phyloP scores from a whole-genome alignment of 179 eudicot genomes.

The Silene vulgaris region DNA sequence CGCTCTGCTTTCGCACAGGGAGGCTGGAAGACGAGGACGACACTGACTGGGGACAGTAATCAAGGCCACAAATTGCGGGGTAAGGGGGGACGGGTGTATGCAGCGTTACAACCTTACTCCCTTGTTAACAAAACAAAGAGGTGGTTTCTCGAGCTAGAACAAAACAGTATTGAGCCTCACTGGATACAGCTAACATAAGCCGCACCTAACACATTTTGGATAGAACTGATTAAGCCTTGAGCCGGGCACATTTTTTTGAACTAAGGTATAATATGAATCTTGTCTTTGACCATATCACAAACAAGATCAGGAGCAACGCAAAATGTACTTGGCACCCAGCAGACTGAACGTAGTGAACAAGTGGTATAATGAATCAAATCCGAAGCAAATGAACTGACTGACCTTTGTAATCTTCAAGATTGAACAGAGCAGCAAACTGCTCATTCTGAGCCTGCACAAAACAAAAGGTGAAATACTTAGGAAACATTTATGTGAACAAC shows the following conservation, averaged over 20 bases:
- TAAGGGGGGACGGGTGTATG: not conserved
- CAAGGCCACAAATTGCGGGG: not conserved
- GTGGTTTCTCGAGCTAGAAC: not conserved
- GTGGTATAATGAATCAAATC: not conserved
- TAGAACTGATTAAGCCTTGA: not conserved
- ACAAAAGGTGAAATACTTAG: constrained; percentile 17
- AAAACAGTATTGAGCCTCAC: not conserved
- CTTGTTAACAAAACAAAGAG: no score
- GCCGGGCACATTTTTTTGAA: not conserved
- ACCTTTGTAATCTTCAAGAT: constrained; percentile 96
- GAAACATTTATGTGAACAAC: constrained; percentile 8
- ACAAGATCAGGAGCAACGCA: constrained; percentile 5
- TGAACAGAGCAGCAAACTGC: constrained; percentile 74
- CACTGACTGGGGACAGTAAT: no score
- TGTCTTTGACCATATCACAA: not conserved
- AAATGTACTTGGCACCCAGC: not conserved
- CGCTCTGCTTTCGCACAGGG: not conserved
- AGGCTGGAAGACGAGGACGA: no score
- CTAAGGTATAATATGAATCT: not conserved
- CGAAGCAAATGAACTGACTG: constrained; percentile 21
- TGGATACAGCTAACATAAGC: not conserved
- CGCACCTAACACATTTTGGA: not conserved
- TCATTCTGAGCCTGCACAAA: constrained; percentile 77
- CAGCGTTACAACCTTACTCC: no score
- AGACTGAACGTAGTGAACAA: not conserved